Conservation (phyloP, 1,139 yeast species). For the Candida buenavistaensis region DNA sequence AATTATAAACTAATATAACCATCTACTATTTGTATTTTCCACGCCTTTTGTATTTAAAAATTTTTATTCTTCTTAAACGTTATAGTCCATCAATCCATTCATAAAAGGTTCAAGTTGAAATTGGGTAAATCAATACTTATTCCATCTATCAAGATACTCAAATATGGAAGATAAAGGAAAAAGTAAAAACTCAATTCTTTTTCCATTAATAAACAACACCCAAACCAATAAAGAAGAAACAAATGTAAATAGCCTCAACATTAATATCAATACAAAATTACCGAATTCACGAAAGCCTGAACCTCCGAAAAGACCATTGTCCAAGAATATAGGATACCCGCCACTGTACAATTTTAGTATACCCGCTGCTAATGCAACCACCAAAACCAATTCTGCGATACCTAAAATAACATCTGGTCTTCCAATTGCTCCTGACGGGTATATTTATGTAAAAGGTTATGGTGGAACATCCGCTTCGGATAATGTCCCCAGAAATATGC, state of each 20-base stretch:
- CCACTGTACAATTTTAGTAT: conserved; percentile 1
- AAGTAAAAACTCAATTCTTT: conserved; percentile 3
- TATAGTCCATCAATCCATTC: no score
- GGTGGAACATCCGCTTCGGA: conserved; percentile 1
- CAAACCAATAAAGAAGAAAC: background rate
- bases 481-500: conserved; percentile 4
- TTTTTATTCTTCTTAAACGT: no score
- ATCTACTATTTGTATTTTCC: no score
- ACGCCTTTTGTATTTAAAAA: no score
- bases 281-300: background rate
- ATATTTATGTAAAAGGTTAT: conserved; percentile 3
- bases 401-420: background rate
- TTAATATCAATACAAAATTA: background rate
- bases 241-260: background rate
- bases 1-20: no score
- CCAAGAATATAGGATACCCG: conserved; percentile 4
- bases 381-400: background rate
- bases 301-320: background rate
- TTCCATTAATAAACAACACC: conserved; percentile 2
- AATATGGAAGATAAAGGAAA: conserved; percentile 5
- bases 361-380: background rate
- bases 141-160: no score
- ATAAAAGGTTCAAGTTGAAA: no score
- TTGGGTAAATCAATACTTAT: no score
- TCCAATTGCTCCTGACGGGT: conserved; percentile 3